phyloP scores from a whole-genome alignment of 2,329 filamentous ascomycete genomes.

The Pseudocercospora eumusae region DNA sequence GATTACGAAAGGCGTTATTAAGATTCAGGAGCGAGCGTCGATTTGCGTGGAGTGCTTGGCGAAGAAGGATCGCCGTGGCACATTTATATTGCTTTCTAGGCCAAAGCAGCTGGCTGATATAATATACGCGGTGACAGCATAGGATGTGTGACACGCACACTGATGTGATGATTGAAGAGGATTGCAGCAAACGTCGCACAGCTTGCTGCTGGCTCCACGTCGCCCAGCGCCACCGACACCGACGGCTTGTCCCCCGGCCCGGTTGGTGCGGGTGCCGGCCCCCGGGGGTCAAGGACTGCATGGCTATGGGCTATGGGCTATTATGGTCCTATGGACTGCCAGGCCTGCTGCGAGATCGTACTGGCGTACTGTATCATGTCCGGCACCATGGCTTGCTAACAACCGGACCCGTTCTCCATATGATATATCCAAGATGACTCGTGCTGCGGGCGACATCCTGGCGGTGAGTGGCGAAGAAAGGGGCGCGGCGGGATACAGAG shows the following conservation, averaged over 20 bases:
- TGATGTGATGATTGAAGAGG: no score
- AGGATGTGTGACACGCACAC: not conserved
- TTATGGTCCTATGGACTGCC: no score
- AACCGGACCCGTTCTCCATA: not conserved
- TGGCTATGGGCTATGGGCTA: no score
- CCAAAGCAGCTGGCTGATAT: not conserved
- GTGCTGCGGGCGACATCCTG: no score
- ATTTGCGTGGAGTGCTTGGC: slow-evolving; percentile 1
- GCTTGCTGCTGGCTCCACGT: slow-evolving; percentile 5
- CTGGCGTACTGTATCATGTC: no score
- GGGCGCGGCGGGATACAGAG: not conserved
- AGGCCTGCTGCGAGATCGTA: not conserved
- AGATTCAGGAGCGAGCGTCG: slow-evolving; percentile 1
- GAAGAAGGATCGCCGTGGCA: not conserved
- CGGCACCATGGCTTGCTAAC: not conserved
- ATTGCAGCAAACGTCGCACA: not conserved
- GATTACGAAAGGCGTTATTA: slow-evolving; percentile 3
- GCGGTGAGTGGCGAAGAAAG: not conserved
- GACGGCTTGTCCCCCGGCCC: no score
- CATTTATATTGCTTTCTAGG: not conserved
- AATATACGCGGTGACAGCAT: not conserved
- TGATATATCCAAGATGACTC: not conserved
- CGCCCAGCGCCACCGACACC: not conserved
- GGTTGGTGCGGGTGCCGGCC: not conserved
- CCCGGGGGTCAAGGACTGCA: not conserved